Evolutionary conservation across 2,329 filamentous ascomycete species (phyloP).

Genomic region (Exserohilum turcica): DNA sequence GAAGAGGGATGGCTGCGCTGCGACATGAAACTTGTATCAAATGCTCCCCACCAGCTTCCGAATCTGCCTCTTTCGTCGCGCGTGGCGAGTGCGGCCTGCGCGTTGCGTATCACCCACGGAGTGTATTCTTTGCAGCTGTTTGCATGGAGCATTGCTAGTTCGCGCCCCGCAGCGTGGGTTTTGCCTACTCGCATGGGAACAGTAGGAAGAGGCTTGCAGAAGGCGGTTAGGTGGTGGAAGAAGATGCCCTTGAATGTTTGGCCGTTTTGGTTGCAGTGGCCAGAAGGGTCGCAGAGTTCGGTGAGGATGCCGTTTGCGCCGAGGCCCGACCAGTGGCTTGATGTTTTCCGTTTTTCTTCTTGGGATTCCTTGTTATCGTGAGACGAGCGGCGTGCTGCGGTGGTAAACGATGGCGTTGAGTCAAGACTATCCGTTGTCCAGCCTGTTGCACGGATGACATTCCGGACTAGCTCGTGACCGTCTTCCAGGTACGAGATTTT

Average conservation of each 20-base stretch:
- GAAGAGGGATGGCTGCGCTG: too few relatives aligned
- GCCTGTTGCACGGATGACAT: conserved; percentile 78
- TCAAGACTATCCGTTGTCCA: conserved; percentile 58
- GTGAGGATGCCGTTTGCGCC: conserved; percentile 82
- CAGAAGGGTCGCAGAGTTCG: conserved; percentile 77
- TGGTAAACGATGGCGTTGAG: conserved; percentile 1
- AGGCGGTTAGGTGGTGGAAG: conserved; percentile 82
- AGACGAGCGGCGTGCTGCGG: conserved; percentile 7
- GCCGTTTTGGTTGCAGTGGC: conserved; percentile 77
- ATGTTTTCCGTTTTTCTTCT: neutral
- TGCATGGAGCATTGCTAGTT: conserved; percentile 55
- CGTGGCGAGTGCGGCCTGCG: conserved; percentile 72
- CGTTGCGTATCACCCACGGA: conserved; percentile 80
- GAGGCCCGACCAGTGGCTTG: conserved; percentile 69
- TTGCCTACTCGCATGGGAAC: conserved; percentile 53
- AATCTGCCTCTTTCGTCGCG: conserved; percentile 71
- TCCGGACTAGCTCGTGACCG: conserved; percentile 75
- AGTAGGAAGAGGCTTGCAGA: conserved; percentile 69
- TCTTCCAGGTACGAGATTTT: conserved; percentile 73
- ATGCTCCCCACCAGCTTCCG: conserved; percentile 81
- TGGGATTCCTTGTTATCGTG: neutral
- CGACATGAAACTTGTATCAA: too few relatives aligned
- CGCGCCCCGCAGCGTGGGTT: conserved; percentile 47
- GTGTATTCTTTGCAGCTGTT: conserved; percentile 68
- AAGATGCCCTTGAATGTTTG: conserved; percentile 96